A percentile compares a stretch with the other conserved stretches of the same genome.
phyloP scores from a whole-genome alignment of 176 grass and related monocot genomes.

The Lolium perenne region DNA sequence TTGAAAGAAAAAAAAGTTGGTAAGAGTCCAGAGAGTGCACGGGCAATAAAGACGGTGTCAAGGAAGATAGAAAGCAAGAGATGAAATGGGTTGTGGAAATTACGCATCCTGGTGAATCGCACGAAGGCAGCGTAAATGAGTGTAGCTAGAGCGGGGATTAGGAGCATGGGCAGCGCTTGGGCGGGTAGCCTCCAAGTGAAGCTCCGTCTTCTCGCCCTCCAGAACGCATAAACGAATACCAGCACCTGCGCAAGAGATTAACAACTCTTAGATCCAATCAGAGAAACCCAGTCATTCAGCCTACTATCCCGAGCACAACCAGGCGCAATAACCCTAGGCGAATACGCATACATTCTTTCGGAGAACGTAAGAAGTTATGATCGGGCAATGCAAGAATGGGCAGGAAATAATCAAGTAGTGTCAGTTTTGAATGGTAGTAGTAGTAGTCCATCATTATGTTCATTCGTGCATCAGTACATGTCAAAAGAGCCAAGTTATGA shows the following conservation, averaged over 20 bases:
- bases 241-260: conserved; percentile 21
- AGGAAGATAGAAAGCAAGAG: background rate
- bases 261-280: background rate
- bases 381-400: too few species aligned
- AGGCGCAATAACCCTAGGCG: background rate
- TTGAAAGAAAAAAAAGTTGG: background rate
- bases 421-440: too few species aligned
- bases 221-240: conserved; percentile 46
- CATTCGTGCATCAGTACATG: background rate
- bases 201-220: conserved; percentile 43
- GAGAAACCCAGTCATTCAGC: background rate
- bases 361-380: too few species aligned
- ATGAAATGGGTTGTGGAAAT: background rate
- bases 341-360: too few species aligned
- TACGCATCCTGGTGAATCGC: conserved; percentile 44
- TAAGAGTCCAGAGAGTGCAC: background rate
- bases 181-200: conserved; percentile 35
- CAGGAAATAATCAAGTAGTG: too few species aligned
- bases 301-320: background rate
- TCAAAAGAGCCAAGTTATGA: background rate
- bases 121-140: conserved; percentile 36
- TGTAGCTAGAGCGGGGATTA: conserved; percentile 34
- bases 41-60: too few species aligned
- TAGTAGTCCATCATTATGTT: too few species aligned
- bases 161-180: conserved; percentile 32